These are phyloP conservation scores for Sugiyamaella floridensis DNA, from an alignment of 805 yeast genomes.

Conservation along the genomic window DNA sequence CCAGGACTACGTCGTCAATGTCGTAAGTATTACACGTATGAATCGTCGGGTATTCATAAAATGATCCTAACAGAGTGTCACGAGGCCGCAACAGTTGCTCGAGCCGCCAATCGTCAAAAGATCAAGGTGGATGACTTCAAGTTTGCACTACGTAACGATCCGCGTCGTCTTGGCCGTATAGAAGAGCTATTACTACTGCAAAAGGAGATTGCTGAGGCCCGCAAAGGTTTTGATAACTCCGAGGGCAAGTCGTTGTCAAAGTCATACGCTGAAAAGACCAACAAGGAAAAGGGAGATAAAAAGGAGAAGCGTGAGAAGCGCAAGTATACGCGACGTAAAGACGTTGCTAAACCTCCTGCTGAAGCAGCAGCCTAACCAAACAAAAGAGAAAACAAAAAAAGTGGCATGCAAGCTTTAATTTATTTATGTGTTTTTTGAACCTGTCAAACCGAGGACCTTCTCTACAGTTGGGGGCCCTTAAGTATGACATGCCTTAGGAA, in stretches of 20 bases:
- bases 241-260: conserved; percentile 41
- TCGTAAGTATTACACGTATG: conserved; percentile 29
- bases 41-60: too few species aligned
- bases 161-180: conserved; percentile 60
- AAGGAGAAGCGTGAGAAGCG: conserved; percentile 31
- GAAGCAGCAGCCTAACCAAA: background rate
- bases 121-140: conserved; percentile 66
- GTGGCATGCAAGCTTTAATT: background rate
- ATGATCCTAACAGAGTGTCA: conserved; percentile 34
- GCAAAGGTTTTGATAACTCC: conserved; percentile 57
- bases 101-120: conserved; percentile 49
- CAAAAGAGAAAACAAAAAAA: background rate
- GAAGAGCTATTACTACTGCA: conserved; percentile 56
- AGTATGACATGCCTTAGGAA: too few species aligned
- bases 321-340: conserved; percentile 17
- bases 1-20: conserved; percentile 54
- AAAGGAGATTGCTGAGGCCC: conserved; percentile 56
- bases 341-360: too few species aligned
- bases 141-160: conserved; percentile 61
- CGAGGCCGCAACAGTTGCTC: conserved; percentile 45
- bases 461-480: too few species aligned
- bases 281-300: conserved; percentile 16
- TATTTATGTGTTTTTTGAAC: background rate
- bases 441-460: too few species aligned
- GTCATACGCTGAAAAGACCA: conserved; percentile 22